These are phyloP conservation scores for Aspergillus saccharolyticus DNA, from an alignment of 495 filamentous ascomycete species.

Conservation along the genomic window DNA sequence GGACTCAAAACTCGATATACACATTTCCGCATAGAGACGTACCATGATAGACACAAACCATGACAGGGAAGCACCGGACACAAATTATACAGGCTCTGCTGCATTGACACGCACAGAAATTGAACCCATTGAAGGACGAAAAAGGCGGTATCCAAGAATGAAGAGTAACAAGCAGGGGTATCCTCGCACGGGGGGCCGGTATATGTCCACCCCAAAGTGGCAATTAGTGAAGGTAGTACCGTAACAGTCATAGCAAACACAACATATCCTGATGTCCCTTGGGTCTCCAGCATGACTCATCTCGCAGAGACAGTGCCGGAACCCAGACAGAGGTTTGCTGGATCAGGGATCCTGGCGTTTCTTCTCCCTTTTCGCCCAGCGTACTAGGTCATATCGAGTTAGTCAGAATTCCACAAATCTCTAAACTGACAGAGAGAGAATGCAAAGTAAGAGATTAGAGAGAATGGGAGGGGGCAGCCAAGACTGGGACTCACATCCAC, in stretches of 20 bases:
- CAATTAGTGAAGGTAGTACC: not conserved
- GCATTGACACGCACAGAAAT: not conserved
- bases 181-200: constrained; percentile 2
- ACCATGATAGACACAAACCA: not conserved
- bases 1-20: not conserved
- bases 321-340: not conserved
- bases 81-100: not conserved
- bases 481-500: constrained; percentile 58
- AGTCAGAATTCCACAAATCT: not conserved
- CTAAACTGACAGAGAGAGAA: too few relatives aligned
- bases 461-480: not conserved
- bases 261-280: not conserved
- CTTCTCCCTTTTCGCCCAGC: constrained; percentile 78
- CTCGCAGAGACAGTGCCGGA: not conserved
- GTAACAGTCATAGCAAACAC: not conserved
- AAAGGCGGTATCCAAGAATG: not conserved
- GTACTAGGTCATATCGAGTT: constrained; percentile 31
- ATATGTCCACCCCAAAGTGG: not conserved
- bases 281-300: not conserved
- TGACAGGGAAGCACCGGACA: not conserved
- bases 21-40: not conserved
- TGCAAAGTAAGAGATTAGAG: not conserved
- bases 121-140: not conserved
- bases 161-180: constrained; percentile 4
- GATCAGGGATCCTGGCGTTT: constrained; percentile 43